Base-by-base conservation (phyloP, 768 basidiomycete species). In the Austroboletus eburneus region DNA sequence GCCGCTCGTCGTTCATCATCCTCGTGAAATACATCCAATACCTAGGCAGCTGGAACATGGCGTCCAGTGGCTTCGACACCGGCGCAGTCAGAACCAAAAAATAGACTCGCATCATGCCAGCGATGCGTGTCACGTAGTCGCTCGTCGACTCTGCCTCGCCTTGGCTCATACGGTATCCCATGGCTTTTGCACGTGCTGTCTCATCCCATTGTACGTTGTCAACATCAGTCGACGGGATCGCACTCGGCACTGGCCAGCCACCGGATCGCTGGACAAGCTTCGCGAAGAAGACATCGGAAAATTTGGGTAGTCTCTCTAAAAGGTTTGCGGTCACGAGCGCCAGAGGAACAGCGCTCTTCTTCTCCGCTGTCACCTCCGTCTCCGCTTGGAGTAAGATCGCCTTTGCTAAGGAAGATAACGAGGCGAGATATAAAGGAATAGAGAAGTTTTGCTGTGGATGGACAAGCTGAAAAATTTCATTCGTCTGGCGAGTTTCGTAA, bases 351-450 rank as follows among this genome's bases (percentile, higher is more conserved):
- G 92, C 93, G 20, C 87, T 86, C 24, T 82, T 81, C 58, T 87
- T 83, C 66, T 94, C 89, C 3, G 93, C 92, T 2, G 87, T 81
- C 9, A 95, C 89, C 66, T 98, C 95, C 0, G 84, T 87, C 70
- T 96, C 93, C 16, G 93, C 93, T 69, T 97, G 95, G 27, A 88
- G 75, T 36, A 97, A 75, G 50, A 98, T 83, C 16, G 82, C 73
- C 62, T 98, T 97, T 39, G 91, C 74, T 33, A 97, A 78, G n/a
- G 92, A 86, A 18, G 89, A 93, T 37, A 94, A 78, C 18, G 86
- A 75, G 41, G 91, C 88, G 39, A 74, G 64, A 62, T 92, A 94
- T 43, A 87, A 69, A n/a, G 62, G 54, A 30, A 54, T 51, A 12
- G 65, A 60, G 45, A 61, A 54, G 0, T 53, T 55, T 17, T 59